Evolutionary conservation across 2,329 filamentous ascomycete species (phyloP), one percentile per base, ranked within the genome.

Genomic region (Beauveria sp.): DNA sequence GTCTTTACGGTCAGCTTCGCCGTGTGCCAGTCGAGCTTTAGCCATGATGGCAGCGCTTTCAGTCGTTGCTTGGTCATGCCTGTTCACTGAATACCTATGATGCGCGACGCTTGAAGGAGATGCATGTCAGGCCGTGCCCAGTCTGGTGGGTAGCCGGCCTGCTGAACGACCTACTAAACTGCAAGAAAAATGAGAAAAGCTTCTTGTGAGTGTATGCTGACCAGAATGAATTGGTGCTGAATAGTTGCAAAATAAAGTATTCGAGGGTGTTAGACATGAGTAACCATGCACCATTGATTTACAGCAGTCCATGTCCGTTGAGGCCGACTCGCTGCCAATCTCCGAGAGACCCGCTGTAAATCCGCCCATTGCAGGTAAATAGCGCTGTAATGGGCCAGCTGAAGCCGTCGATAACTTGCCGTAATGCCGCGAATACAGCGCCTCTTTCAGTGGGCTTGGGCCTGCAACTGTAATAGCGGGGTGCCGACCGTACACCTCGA

Each of bases 1-100:
- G 51, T 61, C 43, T 61, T 61, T 41, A 61, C 5, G 9, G 51
- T 55, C 30, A 61, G 22, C n/a, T 48, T 20, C 26, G 18, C 58
- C 24, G 58, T 61, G 22, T 61, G 43, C 58, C 51, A 61, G 43
- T 61, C 58, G 6, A 54, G 20, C 8, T 14, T 41, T 1, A 48
- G 58, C 50, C 51, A 52, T 18, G 28, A 26, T n/a, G 47, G 43
- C n/a, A 61, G n/a, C 16, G 41, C 28, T 40, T 26, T 54, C n/a
- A 30, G 9, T 22, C 24, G 51, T 20, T 9, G 67, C 16, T 70
- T 64, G 30, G 20, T 7, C 44, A 50, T 57, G 3, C 20, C 41
- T 47, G n/a, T n/a, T 30, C 22, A 16, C n/a, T n/a, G 20, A 16
- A 20, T 20, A 24, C 22, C 22, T 24, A 10, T 34, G 18, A 20